These are phyloP conservation scores for Limonium bicolor DNA, from an alignment of 148 eudicot genomes.

Conservation along the genomic window DNA sequence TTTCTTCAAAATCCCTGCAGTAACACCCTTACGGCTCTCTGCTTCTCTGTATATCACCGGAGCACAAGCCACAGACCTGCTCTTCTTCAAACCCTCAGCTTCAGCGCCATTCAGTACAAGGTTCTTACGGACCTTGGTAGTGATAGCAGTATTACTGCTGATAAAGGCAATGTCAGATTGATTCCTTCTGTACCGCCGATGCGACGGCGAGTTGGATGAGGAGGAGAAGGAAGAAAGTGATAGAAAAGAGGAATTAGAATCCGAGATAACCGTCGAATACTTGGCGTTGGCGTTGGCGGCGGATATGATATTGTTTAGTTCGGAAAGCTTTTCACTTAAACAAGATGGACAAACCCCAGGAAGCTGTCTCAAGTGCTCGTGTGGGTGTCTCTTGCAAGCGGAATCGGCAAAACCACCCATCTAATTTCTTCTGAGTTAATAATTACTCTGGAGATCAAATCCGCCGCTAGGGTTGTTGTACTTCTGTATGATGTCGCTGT, in stretches of 20 bases:
- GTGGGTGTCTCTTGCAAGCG: conserved; percentile 19
- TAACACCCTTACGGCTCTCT: neutral
- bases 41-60: conserved; percentile 10
- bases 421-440: neutral
- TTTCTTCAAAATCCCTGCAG: conserved; percentile 1
- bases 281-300: neutral
- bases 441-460: too few relatives aligned
- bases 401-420: conserved; percentile 16
- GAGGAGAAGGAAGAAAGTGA: conserved; percentile 13
- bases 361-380: conserved; percentile 11
- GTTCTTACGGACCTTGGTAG: conserved; percentile 14
- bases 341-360: conserved; percentile 34
- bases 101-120: conserved; percentile 12
- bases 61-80: conserved; percentile 29
- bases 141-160: too few relatives aligned
- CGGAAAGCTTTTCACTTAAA: conserved; percentile 14
- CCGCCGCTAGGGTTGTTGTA: too few relatives aligned
- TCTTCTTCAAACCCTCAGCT: conserved; percentile 20
- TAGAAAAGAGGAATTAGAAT: conserved; percentile 9
- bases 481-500: too few relatives aligned
- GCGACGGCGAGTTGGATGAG: conserved; percentile 10
- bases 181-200: conserved; percentile 13
- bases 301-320: conserved; percentile 6
- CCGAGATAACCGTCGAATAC: too few relatives aligned
- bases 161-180: conserved; percentile 23